These are phyloP conservation scores for Metschnikowia cerradonensis DNA, from an alignment of 805 yeast species.

Conservation along the genomic window DNA sequence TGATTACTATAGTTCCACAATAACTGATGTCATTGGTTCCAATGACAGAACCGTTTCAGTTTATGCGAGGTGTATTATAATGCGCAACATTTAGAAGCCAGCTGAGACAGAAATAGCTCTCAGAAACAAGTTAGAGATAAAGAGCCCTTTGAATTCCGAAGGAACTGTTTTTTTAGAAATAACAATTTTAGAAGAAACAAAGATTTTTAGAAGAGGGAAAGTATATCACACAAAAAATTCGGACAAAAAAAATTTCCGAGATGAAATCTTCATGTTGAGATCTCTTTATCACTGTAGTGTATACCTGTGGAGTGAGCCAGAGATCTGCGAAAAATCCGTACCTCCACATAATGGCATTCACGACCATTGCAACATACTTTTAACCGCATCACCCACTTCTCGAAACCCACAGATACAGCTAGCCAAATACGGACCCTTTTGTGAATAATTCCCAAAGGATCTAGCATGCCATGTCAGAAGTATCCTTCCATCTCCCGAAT, in stretches of 20 bases:
- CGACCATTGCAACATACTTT: neutral
- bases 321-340: constrained; percentile 2
- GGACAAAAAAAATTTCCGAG: too few species aligned
- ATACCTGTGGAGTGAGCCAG: neutral
- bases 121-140: too few species aligned
- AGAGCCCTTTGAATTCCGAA: too few species aligned
- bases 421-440: neutral
- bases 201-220: too few species aligned
- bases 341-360: neutral
- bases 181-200: neutral
- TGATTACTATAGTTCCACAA: too few species aligned
- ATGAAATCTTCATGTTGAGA: neutral
- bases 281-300: neutral
- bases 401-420: neutral
- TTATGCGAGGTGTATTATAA: too few species aligned
- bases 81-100: too few species aligned
- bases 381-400: neutral
- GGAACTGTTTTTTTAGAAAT: too few species aligned
- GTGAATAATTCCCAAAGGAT: neutral
- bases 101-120: too few species aligned
- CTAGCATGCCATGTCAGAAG: constrained; percentile 1
- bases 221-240: too few species aligned
- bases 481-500: constrained; percentile 19
- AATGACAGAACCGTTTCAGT: too few species aligned
- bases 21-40: too few species aligned